These are phyloP conservation scores for Fusarium sp. DNA, from an alignment of 2,329 filamentous ascomycete genomes.

Conservation along the genomic window DNA sequence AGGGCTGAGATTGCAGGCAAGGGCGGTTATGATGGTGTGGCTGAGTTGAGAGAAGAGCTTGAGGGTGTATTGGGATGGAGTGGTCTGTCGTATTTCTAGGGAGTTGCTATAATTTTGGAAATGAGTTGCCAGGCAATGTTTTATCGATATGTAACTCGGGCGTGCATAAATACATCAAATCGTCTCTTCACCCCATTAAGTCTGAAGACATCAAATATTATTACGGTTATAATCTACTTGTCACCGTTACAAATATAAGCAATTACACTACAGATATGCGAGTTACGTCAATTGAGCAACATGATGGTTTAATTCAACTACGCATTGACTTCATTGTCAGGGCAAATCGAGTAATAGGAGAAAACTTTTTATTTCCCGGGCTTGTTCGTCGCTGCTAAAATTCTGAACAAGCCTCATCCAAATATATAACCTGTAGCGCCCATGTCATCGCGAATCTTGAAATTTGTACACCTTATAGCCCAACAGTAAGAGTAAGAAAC, in stretches of 20 bases:
- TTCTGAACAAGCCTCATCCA: slow-evolving; percentile 3
- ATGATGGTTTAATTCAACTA: too few relatives aligned
- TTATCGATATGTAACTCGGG: slow-evolving; percentile 2
- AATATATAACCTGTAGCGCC: slow-evolving; percentile 20
- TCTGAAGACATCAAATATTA: not conserved
- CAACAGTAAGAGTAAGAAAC: slow-evolving; percentile 1
- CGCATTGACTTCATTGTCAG: not conserved
- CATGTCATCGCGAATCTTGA: slow-evolving; percentile 11
- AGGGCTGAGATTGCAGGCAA: slow-evolving; percentile 79
- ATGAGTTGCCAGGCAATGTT: not conserved
- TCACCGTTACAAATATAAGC: too few relatives aligned
- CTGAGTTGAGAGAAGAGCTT: slow-evolving; percentile 78
- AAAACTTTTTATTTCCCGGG: slow-evolving; percentile 14
- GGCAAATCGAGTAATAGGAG: not conserved
- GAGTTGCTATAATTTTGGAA: not conserved
- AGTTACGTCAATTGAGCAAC: too few relatives aligned
- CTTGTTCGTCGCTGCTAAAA: not conserved
- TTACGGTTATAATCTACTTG: not conserved
- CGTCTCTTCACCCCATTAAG: too few relatives aligned
- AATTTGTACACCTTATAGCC: slow-evolving; percentile 20
- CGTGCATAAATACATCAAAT: not conserved
- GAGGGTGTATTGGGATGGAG: slow-evolving; percentile 73
- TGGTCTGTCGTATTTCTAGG: slow-evolving; percentile 70
- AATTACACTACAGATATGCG: too few relatives aligned
- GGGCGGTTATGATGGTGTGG: slow-evolving; percentile 75